Conservation (phyloP, 495 filamentous ascomycete genomes). For the Amniculicola lignicola region DNA sequence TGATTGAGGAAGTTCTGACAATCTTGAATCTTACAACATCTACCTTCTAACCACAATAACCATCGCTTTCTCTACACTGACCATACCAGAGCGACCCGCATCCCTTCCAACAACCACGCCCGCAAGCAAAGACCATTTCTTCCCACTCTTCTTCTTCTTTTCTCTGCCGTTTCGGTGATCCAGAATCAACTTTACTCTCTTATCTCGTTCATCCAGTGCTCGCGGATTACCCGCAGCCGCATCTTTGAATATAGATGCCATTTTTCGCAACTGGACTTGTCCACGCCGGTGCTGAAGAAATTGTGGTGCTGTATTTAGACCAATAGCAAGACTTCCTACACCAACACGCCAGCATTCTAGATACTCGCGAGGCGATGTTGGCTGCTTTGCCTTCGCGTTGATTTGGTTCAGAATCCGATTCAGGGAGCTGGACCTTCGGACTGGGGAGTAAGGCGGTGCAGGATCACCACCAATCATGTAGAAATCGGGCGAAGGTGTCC, state of each 20-base stretch:
- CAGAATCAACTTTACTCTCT: conserved; percentile 15
- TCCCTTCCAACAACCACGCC: conserved; percentile 12
- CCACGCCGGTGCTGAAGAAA: conserved; percentile 9
- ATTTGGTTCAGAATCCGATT: background rate
- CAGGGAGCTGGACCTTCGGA: conserved; percentile 6
- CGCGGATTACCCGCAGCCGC: background rate
- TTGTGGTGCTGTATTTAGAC: background rate
- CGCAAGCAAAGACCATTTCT: conserved; percentile 15
- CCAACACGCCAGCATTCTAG: conserved; percentile 23
- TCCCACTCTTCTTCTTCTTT: conserved; percentile 11
- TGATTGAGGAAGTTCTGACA: no score
- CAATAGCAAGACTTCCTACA: conserved; percentile 6
- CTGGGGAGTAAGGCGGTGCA: no score
- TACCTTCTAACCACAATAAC: conserved; percentile 17
- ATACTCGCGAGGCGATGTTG: background rate
- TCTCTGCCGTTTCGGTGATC: conserved; percentile 12
- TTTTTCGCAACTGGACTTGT: conserved; percentile 22
- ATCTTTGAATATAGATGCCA: conserved; percentile 22
- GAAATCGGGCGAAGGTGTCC: background rate
- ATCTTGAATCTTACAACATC: no score
- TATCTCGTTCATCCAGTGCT: conserved; percentile 3
- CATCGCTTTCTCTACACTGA: conserved; percentile 18
- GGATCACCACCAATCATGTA: background rate
- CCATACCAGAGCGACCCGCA: conserved; percentile 20
- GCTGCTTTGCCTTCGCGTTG: background rate